Conservation (phyloP, 2,329 filamentous ascomycete genomes). For the Corniculantispora saksenae region DNA sequence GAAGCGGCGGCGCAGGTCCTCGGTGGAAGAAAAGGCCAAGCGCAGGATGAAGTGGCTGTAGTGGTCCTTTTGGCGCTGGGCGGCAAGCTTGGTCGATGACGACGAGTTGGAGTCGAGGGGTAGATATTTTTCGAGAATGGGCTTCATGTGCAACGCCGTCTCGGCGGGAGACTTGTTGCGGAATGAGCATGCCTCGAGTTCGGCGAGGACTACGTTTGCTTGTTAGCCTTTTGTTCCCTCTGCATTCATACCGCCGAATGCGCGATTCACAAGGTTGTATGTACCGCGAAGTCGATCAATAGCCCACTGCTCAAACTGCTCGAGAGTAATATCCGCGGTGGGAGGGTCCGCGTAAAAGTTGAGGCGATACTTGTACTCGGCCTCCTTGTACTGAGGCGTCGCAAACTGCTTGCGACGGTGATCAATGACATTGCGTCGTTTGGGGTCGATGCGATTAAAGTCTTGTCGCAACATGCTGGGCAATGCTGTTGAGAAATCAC, state of each 20-base stretch:
- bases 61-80: conserved; percentile 90
- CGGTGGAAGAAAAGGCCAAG: conserved; percentile 87
- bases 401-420: conserved; percentile 87
- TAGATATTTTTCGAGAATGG: conserved; percentile 83
- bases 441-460: conserved; percentile 60
- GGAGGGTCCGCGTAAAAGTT: conserved; percentile 91
- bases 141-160: conserved; percentile 79
- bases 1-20: conserved; percentile 86
- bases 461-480: conserved; percentile 51
- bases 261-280: too few relatives aligned
- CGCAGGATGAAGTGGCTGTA: conserved; percentile 97
- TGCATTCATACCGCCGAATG: not conserved
- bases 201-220: conserved; percentile 68
- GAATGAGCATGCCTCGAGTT: conserved; percentile 92
- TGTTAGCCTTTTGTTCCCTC: not conserved
- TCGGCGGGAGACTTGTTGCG: conserved; percentile 85
- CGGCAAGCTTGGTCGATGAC: conserved; percentile 55
- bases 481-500: not conserved
- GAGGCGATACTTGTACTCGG: conserved; percentile 79
- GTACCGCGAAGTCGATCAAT: conserved; percentile 84
- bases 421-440: conserved; percentile 75
- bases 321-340: conserved; percentile 90
- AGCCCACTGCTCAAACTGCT: conserved; percentile 98
- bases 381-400: conserved; percentile 71
- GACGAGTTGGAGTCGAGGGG: conserved; percentile 77